These are phyloP conservation scores for Cryphonectria carpinicola DNA, from an alignment of 2,329 filamentous ascomycete genomes.

Conservation along the genomic window DNA sequence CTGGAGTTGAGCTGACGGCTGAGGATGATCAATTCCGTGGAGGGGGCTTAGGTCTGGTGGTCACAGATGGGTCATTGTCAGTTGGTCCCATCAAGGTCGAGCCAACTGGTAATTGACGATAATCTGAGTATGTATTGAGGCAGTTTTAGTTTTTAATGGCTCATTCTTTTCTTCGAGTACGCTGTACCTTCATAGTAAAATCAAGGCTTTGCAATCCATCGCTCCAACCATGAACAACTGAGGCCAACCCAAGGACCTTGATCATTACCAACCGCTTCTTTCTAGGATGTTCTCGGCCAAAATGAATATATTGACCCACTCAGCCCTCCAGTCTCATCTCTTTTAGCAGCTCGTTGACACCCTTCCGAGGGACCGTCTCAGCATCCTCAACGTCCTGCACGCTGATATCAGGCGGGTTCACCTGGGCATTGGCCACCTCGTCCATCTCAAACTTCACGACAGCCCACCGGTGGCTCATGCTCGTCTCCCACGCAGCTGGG, in stretches of 20 bases:
- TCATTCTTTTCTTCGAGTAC: background rate
- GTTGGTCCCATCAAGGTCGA: conserved; percentile 29
- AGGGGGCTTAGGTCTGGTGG: conserved; percentile 34
- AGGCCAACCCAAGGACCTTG: too few relatives aligned
- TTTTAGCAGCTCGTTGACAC: conserved; percentile 5
- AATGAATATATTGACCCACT: too few relatives aligned
- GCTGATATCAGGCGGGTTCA: background rate
- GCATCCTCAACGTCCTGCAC: background rate
- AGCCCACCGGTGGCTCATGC: conserved; percentile 8
- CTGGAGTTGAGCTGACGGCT: conserved; percentile 20
- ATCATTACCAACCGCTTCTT: too few relatives aligned
- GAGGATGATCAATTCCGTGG: conserved; percentile 30
- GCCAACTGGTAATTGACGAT: background rate
- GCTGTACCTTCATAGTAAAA: background rate
- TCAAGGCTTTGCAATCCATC: background rate
- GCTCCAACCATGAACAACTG: background rate
- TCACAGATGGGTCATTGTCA: conserved; percentile 32
- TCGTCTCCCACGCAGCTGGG: background rate
- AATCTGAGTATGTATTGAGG: background rate
- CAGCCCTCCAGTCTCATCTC: conserved; percentile 4
- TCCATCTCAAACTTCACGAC: conserved; percentile 5
- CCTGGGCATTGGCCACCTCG: background rate
- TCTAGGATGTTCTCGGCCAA: too few relatives aligned
- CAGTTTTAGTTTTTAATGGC: too few relatives aligned
- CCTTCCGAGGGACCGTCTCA: background rate